Evolutionary conservation across 805 yeast genomes (phyloP).

Genomic region (Millerago galiae): DNA sequence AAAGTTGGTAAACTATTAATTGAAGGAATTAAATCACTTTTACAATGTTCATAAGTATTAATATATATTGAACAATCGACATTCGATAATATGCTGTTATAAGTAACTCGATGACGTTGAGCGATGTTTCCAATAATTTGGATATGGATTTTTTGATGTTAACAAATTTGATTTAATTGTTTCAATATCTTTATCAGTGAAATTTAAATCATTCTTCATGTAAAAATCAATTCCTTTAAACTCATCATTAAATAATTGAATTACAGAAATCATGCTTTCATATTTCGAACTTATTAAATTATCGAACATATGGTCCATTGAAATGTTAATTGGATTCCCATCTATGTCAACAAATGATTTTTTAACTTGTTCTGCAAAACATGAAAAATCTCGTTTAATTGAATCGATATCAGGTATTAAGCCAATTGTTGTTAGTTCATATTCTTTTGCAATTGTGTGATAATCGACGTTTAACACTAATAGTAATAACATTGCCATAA

Average conservation of each 20-base stretch:
- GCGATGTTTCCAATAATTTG: slow-evolving; percentile 22
- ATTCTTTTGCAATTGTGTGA: slow-evolving; percentile 63
- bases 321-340: not conserved
- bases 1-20: not conserved
- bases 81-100: not conserved
- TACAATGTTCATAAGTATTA: not conserved
- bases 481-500: slow-evolving; percentile 61
- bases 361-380: slow-evolving; percentile 8
- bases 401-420: slow-evolving; percentile 37
- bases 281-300: slow-evolving; percentile 58
- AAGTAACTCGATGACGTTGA: not conserved
- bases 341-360: not conserved
- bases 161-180: slow-evolving; percentile 29
- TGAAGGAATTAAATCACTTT: not conserved
- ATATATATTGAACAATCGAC: not conserved
- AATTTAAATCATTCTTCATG: slow-evolving; percentile 35
- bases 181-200: slow-evolving; percentile 38
- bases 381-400: slow-evolving; percentile 18
- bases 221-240: slow-evolving; percentile 53
- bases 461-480: slow-evolving; percentile 59
- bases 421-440: slow-evolving; percentile 68
- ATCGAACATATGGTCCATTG: slow-evolving; percentile 43
- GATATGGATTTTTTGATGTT: slow-evolving; percentile 12
- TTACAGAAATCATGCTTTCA: slow-evolving; percentile 63
- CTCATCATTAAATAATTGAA: slow-evolving; percentile 42